phyloP scores from a whole-genome alignment of 176 grass and related monocot genomes.

The Hyparrhenia diplandra region DNA sequence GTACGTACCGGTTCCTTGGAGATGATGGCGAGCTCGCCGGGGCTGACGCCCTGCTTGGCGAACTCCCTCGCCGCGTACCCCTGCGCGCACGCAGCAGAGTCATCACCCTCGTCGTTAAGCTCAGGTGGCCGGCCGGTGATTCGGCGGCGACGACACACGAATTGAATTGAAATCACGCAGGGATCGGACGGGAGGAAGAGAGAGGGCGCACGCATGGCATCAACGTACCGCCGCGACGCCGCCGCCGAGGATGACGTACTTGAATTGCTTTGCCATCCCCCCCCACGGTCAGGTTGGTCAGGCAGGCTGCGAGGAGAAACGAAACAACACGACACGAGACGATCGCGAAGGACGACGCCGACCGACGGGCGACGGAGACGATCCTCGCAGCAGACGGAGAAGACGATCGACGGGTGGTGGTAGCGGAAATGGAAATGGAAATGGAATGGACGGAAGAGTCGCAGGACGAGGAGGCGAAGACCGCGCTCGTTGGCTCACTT shows the following conservation, averaged over 20 bases:
- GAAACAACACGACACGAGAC: too few species aligned
- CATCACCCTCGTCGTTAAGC: not conserved
- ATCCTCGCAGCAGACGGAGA: not conserved
- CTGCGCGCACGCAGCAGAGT: constrained; percentile 33
- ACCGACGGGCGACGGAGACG: too few species aligned
- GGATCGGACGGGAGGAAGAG: too few species aligned
- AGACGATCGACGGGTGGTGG: not conserved
- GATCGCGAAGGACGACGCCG: too few species aligned
- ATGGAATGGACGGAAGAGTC: too few species aligned
- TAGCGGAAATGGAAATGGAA: too few species aligned
- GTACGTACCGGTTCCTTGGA: constrained; percentile 83
- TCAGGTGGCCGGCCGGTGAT: not conserved
- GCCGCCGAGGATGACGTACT: constrained; percentile 86
- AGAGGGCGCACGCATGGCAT: too few species aligned
- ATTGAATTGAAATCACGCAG: not conserved
- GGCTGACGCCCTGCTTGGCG: constrained; percentile 65
- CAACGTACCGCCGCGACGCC: constrained; percentile 82
- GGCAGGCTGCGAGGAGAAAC: not conserved
- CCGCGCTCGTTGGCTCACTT: constrained; percentile 14
- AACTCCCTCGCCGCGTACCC: constrained; percentile 92
- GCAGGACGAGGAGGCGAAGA: not conserved
- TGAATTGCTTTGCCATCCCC: constrained; percentile 73
- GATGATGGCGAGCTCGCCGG: constrained; percentile 89
- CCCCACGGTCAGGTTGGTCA: constrained; percentile 17
- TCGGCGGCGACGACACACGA: not conserved